Evolutionary conservation across 345 rosid genomes (phyloP).

Genomic region (Draba incana): DNA sequence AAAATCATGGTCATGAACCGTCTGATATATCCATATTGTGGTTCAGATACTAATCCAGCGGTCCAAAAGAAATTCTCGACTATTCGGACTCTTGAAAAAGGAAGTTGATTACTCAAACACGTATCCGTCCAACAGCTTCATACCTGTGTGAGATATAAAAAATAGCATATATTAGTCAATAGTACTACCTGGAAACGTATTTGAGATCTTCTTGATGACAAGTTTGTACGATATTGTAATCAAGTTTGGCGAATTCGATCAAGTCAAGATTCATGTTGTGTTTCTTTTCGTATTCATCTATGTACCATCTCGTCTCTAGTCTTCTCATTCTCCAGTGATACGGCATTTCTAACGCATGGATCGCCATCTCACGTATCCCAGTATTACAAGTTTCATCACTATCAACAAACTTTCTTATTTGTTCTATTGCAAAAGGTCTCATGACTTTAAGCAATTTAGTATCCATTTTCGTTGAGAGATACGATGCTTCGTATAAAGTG

Average conservation of each 20-base stretch:
- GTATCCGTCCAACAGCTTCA: slow-evolving; percentile 48
- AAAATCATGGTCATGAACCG: slow-evolving; percentile 30
- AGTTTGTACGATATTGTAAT: slow-evolving; percentile 42
- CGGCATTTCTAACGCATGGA: slow-evolving; percentile 38
- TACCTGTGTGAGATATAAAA: neutral
- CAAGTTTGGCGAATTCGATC: slow-evolving; percentile 34
- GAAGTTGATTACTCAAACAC: slow-evolving; percentile 35
- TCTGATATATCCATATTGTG: slow-evolving; percentile 28
- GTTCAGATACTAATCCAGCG: slow-evolving; percentile 43
- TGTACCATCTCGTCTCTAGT: slow-evolving; percentile 39
- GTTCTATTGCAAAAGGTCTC: slow-evolving; percentile 38
- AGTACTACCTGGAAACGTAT: slow-evolving; percentile 29
- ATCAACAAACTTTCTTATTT: slow-evolving; percentile 23
- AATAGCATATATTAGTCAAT: neutral
- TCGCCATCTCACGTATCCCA: slow-evolving; percentile 13
- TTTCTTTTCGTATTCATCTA: slow-evolving; percentile 34
- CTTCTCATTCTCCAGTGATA: slow-evolving; percentile 37
- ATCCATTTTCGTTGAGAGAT: slow-evolving; percentile 38
- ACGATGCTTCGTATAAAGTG: slow-evolving; percentile 48
- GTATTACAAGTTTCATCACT: slow-evolving; percentile 4
- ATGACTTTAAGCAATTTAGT: slow-evolving; percentile 40
- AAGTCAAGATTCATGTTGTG: slow-evolving; percentile 24
- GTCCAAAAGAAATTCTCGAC: slow-evolving; percentile 49
- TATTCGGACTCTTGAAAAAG: slow-evolving; percentile 44
- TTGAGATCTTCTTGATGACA: slow-evolving; percentile 44